These are phyloP conservation scores for Chytridiales sp. DNA, from an alignment of 371 early-diverging fungal species.

Conservation along the genomic window DNA sequence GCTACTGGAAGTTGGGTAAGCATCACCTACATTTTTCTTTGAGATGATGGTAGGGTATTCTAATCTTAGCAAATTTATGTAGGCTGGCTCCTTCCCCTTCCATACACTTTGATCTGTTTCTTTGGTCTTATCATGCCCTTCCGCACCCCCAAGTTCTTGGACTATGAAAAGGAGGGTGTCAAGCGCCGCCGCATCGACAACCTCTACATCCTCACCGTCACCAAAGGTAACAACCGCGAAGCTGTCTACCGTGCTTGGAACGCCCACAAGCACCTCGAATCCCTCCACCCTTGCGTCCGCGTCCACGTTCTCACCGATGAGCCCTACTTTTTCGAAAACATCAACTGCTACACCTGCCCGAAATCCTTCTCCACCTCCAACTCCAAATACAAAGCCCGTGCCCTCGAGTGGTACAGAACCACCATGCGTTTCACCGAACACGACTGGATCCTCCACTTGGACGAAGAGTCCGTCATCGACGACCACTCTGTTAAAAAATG, in stretches of 20 bases:
- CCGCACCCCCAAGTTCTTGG: slow-evolving; percentile 51
- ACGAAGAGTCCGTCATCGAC: slow-evolving; percentile 57
- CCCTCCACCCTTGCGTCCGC: slow-evolving; percentile 51
- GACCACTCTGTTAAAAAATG: slow-evolving; percentile 45
- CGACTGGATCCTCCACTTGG: slow-evolving; percentile 57
- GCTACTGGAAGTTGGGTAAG: slow-evolving; percentile 54
- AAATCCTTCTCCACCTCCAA: slow-evolving; percentile 41
- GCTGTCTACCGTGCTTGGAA: slow-evolving; percentile 54
- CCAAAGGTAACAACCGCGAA: slow-evolving; percentile 52
- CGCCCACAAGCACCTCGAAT: slow-evolving; percentile 53
- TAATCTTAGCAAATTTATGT: background rate
- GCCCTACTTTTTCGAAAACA: slow-evolving; percentile 56
- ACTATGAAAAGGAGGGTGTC: slow-evolving; percentile 40
- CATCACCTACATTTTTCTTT: background rate
- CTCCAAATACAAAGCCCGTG: slow-evolving; percentile 56
- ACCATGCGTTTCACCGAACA: slow-evolving; percentile 50
- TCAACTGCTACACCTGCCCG: slow-evolving; percentile 58
- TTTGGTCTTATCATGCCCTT: slow-evolving; percentile 51
- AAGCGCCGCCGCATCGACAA: slow-evolving; percentile 52
- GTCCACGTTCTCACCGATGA: slow-evolving; percentile 58
- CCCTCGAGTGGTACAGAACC: slow-evolving; percentile 56
- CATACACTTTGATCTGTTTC: slow-evolving; percentile 55
- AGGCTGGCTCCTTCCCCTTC: slow-evolving; percentile 52
- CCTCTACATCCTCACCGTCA: slow-evolving; percentile 55
- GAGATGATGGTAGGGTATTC: background rate